Evolutionary conservation across 179 eudicot species (phyloP).

Genomic region (Actinidia polygama): DNA sequence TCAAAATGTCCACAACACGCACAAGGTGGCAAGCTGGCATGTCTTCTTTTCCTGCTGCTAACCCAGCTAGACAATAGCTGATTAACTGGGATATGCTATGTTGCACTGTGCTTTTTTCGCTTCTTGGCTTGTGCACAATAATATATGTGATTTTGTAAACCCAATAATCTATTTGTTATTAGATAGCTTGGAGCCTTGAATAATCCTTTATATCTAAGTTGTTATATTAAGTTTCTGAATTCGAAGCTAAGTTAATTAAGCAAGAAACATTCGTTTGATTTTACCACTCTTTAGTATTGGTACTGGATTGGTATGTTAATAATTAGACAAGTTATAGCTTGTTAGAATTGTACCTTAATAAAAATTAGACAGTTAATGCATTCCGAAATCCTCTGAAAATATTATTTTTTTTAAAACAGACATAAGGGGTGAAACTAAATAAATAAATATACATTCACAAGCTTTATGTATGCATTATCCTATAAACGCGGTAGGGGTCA

Average conservation of each 20-base stretch:
- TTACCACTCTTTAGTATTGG: neutral
- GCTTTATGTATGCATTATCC: too few species aligned
- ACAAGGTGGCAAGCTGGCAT: too few species aligned
- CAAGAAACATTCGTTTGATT: neutral
- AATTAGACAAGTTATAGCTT: too few species aligned
- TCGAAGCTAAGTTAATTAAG: neutral
- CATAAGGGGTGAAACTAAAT: neutral
- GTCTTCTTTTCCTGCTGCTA: too few species aligned
- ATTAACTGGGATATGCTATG: too few species aligned
- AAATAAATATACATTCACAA: too few species aligned
- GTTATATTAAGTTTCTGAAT: neutral
- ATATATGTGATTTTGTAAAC: too few species aligned
- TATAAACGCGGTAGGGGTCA: too few species aligned
- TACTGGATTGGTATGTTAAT: too few species aligned
- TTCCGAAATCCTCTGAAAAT: neutral
- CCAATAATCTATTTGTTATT: neutral
- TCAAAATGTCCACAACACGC: neutral
- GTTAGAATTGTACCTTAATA: neutral
- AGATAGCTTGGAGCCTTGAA: neutral
- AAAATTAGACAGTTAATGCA: neutral
- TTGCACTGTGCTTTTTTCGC: neutral
- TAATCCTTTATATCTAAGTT: neutral
- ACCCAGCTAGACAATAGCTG: too few species aligned
- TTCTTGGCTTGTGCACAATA: neutral
- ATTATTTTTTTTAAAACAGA: neutral